Base-by-base conservation (phyloP, 2,329 filamentous ascomycete species). In the Fusarium tanahbumbuense region DNA sequence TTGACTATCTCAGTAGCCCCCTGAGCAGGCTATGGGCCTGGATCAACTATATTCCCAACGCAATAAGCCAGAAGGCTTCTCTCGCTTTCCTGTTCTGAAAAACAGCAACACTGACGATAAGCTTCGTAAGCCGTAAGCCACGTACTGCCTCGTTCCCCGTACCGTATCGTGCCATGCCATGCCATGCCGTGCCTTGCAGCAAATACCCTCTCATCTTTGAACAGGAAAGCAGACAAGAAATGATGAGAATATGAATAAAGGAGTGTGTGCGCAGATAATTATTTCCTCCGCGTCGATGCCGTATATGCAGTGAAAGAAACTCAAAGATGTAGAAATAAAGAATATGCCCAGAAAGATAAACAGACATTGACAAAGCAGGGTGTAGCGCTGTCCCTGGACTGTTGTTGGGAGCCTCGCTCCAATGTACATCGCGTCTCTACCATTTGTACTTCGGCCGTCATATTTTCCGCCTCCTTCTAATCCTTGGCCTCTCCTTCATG, bases 111-210 rank as follows among this genome's bases (percentile, higher is more conserved):
- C 49, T 23, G 41, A 60, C 48, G 47, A 46, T 40, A 41, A 28
- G 57, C 46, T 55, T 45, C 28, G 23, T 49, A 50, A 72, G 49
- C 32, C 42, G 23, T 49, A 50, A 72, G 52, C 32, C 46, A 22
- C 52, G 34, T 52, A 9, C 56, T 48, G 46, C 49, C 27, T 56
- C 25, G 20, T 59, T 55, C 42, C 60, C 49, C 65, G 49, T 60
- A 37, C 15, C 28, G 47, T 70, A 28, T 53, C 42, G 46, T 61
- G 16, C 32, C 50, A 37, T 46, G 46, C 54, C 58, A 37, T 64
- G 20, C 52, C 57, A 23, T 68, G 48, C 61, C 67, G 62, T 74
- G 73, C 74, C 72, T 76, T 60, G 73, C 73, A 75, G 73, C 74
- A 75, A 56, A 60, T 67, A 60, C 45, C 64, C 44, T 67, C 64